Percentiles rank a stretch among this genome's conserved stretches.
Conservation (phyloP, 345 rosid genomes). For the Barbarea vulgaris region DNA sequence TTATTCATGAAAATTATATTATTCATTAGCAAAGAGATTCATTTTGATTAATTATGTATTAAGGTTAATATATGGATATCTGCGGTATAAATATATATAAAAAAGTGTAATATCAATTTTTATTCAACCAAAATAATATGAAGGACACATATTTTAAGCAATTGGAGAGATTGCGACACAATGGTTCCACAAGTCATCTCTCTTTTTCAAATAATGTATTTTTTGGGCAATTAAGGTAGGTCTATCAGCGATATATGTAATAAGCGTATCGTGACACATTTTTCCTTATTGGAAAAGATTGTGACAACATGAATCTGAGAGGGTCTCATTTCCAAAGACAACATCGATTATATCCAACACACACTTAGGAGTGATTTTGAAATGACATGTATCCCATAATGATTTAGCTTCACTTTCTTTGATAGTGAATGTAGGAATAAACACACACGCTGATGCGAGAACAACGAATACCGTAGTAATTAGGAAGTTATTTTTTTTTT, state of each 20-base stretch:
- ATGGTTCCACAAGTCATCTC: not conserved
- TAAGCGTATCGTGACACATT: not conserved
- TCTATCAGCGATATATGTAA: not conserved
- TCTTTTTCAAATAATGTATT: too few species aligned
- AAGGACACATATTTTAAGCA: too few species aligned
- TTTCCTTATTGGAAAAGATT: not conserved
- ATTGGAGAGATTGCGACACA: not conserved
- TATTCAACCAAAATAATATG: too few species aligned
- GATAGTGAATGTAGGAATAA: not conserved
- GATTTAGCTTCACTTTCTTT: not conserved
- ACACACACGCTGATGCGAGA: not conserved
- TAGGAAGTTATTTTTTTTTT: too few species aligned
- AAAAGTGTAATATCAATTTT: too few species aligned
- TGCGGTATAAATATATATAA: too few species aligned
- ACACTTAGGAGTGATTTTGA: constrained; percentile 1
- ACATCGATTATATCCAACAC: not conserved
- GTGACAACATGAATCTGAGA: not conserved
- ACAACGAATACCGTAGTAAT: not conserved
- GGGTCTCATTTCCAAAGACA: not conserved
- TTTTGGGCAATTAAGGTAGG: too few species aligned
- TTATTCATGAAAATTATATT: too few species aligned
- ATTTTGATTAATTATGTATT: too few species aligned
- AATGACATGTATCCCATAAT: not conserved
- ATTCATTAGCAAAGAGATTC: too few species aligned
- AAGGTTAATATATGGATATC: too few species aligned